Conservation (phyloP, 192 early-diverging fungal genomes). For the Gonapodya prolifera region DNA sequence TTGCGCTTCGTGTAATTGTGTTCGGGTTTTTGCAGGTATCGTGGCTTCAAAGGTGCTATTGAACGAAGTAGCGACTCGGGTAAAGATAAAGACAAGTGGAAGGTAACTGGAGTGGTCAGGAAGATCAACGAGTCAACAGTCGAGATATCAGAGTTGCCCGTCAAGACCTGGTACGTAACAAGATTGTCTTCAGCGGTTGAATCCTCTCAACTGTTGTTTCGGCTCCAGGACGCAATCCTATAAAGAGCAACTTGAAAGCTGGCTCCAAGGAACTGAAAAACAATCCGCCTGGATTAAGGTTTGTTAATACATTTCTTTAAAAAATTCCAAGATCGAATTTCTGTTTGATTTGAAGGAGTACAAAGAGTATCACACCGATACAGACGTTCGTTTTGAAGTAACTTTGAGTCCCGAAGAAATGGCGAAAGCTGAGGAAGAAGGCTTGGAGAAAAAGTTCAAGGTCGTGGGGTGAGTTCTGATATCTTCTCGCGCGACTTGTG, state of each 20-base stretch:
- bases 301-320: conserved; percentile 30
- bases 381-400: conserved; percentile 49
- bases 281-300: conserved; percentile 41
- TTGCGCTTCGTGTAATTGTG: background rate
- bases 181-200: background rate
- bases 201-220: no score
- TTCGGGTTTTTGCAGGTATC: conserved; percentile 43
- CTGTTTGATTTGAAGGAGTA: conserved; percentile 33
- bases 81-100: conserved; percentile 40
- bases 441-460: conserved; percentile 75
- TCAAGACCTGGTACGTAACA: conserved; percentile 51
- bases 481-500: background rate
- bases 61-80: conserved; percentile 16
- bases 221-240: conserved; percentile 50
- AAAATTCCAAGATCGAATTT: background rate
- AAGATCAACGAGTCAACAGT: conserved; percentile 64
- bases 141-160: conserved; percentile 80
- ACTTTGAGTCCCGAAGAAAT: conserved; percentile 53
- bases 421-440: conserved; percentile 57
- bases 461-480: conserved; percentile 15
- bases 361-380: conserved; percentile 58
- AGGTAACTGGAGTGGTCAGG: conserved; percentile 50
- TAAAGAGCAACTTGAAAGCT: conserved; percentile 70
- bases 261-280: conserved; percentile 65
- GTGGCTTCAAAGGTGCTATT: conserved; percentile 77